These are phyloP conservation scores for Quercus parvula DNA, from an alignment of 306 rosid species.

Conservation along the genomic window DNA sequence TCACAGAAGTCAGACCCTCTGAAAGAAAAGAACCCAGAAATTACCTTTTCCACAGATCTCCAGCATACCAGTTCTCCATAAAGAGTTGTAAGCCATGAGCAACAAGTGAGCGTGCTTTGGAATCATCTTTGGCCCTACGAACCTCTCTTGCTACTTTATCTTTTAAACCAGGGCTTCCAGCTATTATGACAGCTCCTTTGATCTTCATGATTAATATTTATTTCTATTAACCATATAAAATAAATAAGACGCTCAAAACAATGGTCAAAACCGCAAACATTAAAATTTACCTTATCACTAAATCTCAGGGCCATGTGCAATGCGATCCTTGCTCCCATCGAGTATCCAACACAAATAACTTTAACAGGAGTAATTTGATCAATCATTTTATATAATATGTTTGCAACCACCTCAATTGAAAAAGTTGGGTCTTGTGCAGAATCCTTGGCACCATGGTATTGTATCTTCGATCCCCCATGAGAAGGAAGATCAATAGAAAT, in stretches of 20 bases:
- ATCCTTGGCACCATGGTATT: slow-evolving; percentile 25
- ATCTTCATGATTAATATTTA: slow-evolving; percentile 45
- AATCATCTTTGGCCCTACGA: slow-evolving; percentile 79
- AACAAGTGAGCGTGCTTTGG: slow-evolving; percentile 57
- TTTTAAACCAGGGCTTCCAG: slow-evolving; percentile 90
- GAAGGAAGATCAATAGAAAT: slow-evolving; percentile 91
- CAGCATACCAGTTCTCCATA: slow-evolving; percentile 76
- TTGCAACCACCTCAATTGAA: slow-evolving; percentile 63
- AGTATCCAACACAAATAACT: slow-evolving; percentile 80
- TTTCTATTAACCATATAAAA: slow-evolving; percentile 13
- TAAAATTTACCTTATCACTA: slow-evolving; percentile 48
- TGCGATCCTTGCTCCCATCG: slow-evolving; percentile 94
- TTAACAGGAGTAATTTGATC: slow-evolving; percentile 49
- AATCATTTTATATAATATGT: slow-evolving; percentile 45
- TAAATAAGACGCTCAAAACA: slow-evolving; percentile 6
- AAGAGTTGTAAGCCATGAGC: slow-evolving; percentile 67
- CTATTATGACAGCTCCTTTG: slow-evolving; percentile 73
- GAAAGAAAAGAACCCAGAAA: slow-evolving; percentile 8
- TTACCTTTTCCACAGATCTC: slow-evolving; percentile 82
- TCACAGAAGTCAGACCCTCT: slow-evolving; percentile 17
- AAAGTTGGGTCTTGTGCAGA: slow-evolving; percentile 32
- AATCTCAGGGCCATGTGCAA: slow-evolving; percentile 74
- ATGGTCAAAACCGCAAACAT: slow-evolving; percentile 10
- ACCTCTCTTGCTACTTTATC: slow-evolving; percentile 62
- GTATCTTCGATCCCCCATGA: slow-evolving; percentile 68